Percentiles rank a stretch among this genome's conserved stretches.
phyloP scores from a whole-genome alignment of 75 land plant species.

The Azolla pinnata region DNA sequence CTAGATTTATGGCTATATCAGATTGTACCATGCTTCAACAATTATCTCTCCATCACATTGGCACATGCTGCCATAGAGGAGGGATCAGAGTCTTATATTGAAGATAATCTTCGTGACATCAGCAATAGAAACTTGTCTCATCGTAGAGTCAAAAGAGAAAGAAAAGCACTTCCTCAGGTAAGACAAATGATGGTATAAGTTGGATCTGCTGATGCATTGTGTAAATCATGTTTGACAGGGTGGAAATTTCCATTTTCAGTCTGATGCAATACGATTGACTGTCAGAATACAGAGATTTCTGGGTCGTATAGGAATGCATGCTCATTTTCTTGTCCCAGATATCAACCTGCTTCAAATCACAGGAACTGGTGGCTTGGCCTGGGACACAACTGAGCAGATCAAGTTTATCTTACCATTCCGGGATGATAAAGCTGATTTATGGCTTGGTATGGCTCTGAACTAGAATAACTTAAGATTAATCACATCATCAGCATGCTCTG shows the following conservation, averaged over 20 bases:
- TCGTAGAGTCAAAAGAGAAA: background rate
- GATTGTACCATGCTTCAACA: constrained; percentile 30
- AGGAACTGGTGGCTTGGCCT: constrained; percentile 40
- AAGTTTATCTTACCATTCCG: constrained; percentile 35
- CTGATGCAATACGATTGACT: too few species aligned
- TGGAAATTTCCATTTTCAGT: constrained; percentile 8
- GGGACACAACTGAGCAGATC: constrained; percentile 33
- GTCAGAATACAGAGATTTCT: constrained; percentile 27
- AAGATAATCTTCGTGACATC: background rate
- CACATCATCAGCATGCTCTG: too few species aligned
- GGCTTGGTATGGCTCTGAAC: constrained; percentile 35
- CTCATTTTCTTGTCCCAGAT: constrained; percentile 28
- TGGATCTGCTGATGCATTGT: too few species aligned
- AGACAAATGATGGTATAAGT: background rate
- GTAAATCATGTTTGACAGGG: too few species aligned
- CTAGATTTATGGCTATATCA: constrained; percentile 22
- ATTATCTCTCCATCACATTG: constrained; percentile 17
- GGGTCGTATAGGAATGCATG: constrained; percentile 31
- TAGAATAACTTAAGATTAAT: too few species aligned
- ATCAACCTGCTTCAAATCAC: constrained; percentile 24
- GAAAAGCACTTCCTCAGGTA: background rate
- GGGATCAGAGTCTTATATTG: background rate
- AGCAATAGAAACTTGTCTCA: background rate
- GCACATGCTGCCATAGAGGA: constrained; percentile 9
- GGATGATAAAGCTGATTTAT: constrained; percentile 29